Base-by-base conservation (phyloP, 73 alveolate genomes). In the Symbiodinium pilosum region DNA sequence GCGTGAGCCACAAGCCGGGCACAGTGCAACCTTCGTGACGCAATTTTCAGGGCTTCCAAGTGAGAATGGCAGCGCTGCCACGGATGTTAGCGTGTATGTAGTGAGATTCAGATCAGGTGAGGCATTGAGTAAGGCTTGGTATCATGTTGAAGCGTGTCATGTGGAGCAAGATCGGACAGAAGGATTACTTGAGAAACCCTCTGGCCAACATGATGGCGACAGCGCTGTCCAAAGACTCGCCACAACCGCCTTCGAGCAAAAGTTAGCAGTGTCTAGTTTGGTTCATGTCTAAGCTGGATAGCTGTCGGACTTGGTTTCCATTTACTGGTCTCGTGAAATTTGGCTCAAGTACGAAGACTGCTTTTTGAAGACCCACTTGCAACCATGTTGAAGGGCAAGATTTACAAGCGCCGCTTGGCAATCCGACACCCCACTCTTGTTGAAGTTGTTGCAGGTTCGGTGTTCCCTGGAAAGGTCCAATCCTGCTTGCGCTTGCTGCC, bases 11-110 rank as follows among this genome's bases (percentile, higher is more conserved):
- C 56, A 91, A 91, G 51, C 97, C 97, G 6, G 97, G 88, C 12
- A 69, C 97, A 18, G 88, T 69, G 54, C 97, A 91, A 56, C 97
- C 97, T 21, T 91, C 97, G 30, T 91, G 77, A 64, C 38, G 32
- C 12, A 54, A 54, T 28, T 1, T 52, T 20, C 69, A n/a, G n/a
- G n/a, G n/a, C n/a, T n/a, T n/a, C n/a, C n/a, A n/a, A n/a, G n/a
- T n/a, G n/a, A n/a, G n/a, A n/a, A n/a, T n/a, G n/a, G n/a, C n/a
- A n/a, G n/a, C n/a, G n/a, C n/a, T n/a, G n/a, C n/a, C n/a, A n/a
- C n/a, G n/a, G n/a, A n/a, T n/a, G n/a, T n/a, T n/a, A n/a, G n/a
- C n/a, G n/a, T n/a, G n/a, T n/a, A n/a, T n/a, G n/a, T n/a, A n/a
- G n/a, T n/a, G n/a, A n/a, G n/a, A n/a, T n/a, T n/a, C n/a, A n/a